Evolutionary conservation across 352 stramenopile genomes (phyloP).

Genomic region (Phytopythium aichiense): DNA sequence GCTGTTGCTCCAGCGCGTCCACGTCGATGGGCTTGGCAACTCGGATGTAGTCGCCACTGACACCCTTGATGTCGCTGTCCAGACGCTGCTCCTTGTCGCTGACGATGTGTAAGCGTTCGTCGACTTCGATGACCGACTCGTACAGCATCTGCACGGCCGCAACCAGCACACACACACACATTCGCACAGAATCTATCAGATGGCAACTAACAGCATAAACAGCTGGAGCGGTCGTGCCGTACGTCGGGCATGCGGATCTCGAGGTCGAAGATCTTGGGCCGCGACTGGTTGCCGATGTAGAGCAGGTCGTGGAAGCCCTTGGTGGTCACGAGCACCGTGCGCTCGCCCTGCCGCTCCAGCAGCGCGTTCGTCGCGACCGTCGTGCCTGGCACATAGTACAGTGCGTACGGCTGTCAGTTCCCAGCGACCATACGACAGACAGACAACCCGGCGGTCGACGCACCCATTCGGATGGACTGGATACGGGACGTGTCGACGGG

Average conservation of each 20-base stretch:
- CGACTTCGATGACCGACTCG: constrained; percentile 95
- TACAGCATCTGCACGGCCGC: constrained; percentile 87
- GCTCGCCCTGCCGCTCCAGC: constrained; percentile 95
- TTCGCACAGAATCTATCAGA: constrained; percentile 8
- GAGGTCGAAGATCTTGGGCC: constrained; percentile 96
- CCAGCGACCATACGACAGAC: background rate
- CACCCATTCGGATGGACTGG: constrained; percentile 96
- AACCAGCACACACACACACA: background rate
- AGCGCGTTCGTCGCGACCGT: constrained; percentile 99
- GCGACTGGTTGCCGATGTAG: constrained; percentile 98
- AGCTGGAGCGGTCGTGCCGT: constrained; percentile 5
- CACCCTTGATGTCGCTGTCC: constrained; percentile 62
- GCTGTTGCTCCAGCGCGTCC: constrained; percentile 63
- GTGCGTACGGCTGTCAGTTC: background rate
- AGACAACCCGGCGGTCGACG: background rate
- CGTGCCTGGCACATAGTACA: constrained; percentile 54
- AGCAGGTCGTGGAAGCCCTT: constrained; percentile 95
- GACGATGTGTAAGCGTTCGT: constrained; percentile 95
- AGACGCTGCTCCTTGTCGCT: constrained; percentile 54
- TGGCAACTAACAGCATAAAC: constrained; percentile 1
- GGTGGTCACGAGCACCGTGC: constrained; percentile 94
- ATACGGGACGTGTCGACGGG: constrained; percentile 90
- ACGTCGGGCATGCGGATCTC: constrained; percentile 91
- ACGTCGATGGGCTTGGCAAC: constrained; percentile 84
- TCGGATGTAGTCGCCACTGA: constrained; percentile 89